phyloP scores from a whole-genome alignment of 495 filamentous ascomycete species.

The Daldinia caldariorum region DNA sequence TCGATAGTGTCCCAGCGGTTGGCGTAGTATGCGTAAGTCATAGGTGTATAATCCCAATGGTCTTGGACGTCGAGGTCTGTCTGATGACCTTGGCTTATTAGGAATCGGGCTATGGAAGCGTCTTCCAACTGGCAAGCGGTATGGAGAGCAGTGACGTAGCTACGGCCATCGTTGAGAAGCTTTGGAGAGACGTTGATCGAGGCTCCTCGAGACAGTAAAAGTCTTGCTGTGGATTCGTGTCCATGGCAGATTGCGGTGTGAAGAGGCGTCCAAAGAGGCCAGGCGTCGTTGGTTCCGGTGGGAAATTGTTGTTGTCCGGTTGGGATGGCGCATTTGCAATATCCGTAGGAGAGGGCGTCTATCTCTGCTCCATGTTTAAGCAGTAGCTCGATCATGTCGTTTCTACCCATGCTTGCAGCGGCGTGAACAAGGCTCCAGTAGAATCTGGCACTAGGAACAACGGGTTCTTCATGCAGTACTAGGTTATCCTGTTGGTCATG shows the following conservation, averaged over 20 bases:
- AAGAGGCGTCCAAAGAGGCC: constrained; percentile 48
- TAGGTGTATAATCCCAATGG: constrained; percentile 45
- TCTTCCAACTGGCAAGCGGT: constrained; percentile 19
- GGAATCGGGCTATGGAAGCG: constrained; percentile 1
- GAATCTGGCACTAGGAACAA: neutral
- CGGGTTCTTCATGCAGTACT: no score
- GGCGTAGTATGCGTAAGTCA: constrained; percentile 51
- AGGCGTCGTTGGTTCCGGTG: neutral
- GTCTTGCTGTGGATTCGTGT: constrained; percentile 44
- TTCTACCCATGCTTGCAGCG: constrained; percentile 48
- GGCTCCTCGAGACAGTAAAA: constrained; percentile 49
- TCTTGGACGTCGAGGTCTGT: constrained; percentile 46
- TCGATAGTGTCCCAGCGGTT: constrained; percentile 48
- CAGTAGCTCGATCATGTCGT: constrained; percentile 45
- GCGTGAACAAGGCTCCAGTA: constrained; percentile 51
- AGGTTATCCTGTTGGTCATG: neutral
- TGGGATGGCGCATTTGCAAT: constrained; percentile 46
- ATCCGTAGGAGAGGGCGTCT: constrained; percentile 33
- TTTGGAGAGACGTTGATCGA: constrained; percentile 37
- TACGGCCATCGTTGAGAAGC: neutral
- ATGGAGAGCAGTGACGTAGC: constrained; percentile 36
- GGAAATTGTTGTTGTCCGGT: constrained; percentile 3
- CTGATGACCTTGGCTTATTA: constrained; percentile 46
- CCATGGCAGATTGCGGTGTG: constrained; percentile 53
- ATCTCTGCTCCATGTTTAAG: constrained; percentile 46